phyloP scores from a whole-genome alignment of 176 grass and related monocot genomes.

The Cenchrus americanus region DNA sequence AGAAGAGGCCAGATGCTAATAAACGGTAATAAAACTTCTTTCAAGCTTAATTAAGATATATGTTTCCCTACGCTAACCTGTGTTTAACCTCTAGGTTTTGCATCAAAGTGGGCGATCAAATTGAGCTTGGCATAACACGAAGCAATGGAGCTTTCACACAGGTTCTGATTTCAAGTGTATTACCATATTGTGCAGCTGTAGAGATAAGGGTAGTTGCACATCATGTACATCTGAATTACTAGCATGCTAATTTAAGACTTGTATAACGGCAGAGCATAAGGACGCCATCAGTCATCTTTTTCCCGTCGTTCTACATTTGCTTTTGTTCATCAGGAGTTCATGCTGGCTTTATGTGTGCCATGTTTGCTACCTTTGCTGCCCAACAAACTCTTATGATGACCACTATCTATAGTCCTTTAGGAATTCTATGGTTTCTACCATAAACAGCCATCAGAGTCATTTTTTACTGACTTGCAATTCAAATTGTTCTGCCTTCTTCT shows the following conservation, averaged over 20 bases:
- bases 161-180: neutral
- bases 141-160: neutral
- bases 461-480: neutral
- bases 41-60: neutral
- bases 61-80: neutral
- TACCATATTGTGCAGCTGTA: neutral
- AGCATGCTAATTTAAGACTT: no score
- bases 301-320: neutral
- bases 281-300: neutral
- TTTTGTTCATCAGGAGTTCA: neutral
- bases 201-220: neutral
- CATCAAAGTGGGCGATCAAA: neutral
- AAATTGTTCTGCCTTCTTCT: neutral
- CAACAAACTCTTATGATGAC: neutral
- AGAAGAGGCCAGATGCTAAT: conserved; percentile 3
- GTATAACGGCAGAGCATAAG: neutral
- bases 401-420: neutral
- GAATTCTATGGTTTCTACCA: neutral
- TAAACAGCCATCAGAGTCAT: neutral
- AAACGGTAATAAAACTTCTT: neutral
- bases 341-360: neutral
- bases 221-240: no score
- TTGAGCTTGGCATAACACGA: neutral
- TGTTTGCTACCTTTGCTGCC: neutral
- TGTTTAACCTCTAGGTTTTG: neutral